Conservation (phyloP, 805 yeast species). For the Ogataea allantospora region DNA sequence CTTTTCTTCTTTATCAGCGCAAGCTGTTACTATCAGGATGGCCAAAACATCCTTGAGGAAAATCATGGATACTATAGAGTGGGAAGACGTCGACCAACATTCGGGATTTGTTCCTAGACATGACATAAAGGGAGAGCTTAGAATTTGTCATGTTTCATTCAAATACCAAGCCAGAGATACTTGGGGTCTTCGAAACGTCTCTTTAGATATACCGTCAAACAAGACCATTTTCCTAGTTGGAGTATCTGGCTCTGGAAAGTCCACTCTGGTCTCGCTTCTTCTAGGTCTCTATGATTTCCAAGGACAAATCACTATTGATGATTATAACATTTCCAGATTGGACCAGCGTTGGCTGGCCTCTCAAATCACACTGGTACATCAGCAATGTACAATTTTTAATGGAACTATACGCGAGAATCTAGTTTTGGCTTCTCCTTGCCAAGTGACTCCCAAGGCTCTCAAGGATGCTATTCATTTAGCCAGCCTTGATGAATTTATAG, state of each 20-base stretch:
- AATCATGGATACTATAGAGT: constrained; percentile 41
- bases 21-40: constrained; percentile 62
- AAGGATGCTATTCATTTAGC: constrained; percentile 53
- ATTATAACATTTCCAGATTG: constrained; percentile 42
- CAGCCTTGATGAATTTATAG: constrained; percentile 47
- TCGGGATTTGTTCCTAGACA: constrained; percentile 26
- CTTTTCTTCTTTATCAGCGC: constrained; percentile 52
- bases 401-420: constrained; percentile 65
- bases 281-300: constrained; percentile 55
- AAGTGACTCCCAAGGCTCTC: constrained; percentile 25
- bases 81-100: not conserved
- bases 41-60: constrained; percentile 67
- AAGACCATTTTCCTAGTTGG: constrained; percentile 71
- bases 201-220: constrained; percentile 45
- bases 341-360: constrained; percentile 52
- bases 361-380: constrained; percentile 74
- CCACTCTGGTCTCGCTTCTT: constrained; percentile 68
- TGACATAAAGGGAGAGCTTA: constrained; percentile 45
- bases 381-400: constrained; percentile 62
- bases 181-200: constrained; percentile 47
- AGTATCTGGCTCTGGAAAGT: constrained; percentile 90
- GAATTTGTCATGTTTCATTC: constrained; percentile 57
- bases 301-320: constrained; percentile 65
- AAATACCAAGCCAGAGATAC: constrained; percentile 57
- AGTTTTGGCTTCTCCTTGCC: constrained; percentile 21